Percentiles rank a stretch among this genome's conserved stretches.
Conservation (phyloP, 2,329 filamentous ascomycete genomes). For the Verticillium nonalfalfae region DNA sequence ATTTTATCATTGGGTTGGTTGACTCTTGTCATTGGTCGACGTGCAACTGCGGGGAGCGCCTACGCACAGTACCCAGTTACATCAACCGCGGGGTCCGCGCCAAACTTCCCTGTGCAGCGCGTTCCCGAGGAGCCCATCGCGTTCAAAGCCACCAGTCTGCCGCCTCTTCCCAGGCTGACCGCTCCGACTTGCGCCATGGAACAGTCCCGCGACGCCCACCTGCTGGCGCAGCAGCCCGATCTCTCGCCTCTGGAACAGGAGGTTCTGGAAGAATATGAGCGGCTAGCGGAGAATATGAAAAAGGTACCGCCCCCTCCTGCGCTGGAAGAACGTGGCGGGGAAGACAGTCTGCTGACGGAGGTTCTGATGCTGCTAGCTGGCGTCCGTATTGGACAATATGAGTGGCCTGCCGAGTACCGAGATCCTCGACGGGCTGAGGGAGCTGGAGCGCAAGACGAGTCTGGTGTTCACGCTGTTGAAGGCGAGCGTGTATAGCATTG, state of each 20-base stretch:
- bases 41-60: background rate
- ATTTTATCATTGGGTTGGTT: background rate
- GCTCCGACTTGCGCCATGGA: background rate
- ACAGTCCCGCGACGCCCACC: constrained; percentile 6
- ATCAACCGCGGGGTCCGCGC: background rate
- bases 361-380: constrained; percentile 37
- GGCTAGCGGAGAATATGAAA: constrained; percentile 84
- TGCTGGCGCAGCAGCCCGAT: constrained; percentile 40
- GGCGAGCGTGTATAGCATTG: constrained; percentile 97
- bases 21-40: background rate
- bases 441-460: constrained; percentile 89
- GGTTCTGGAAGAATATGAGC: constrained; percentile 88
- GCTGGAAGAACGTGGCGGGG: background rate
- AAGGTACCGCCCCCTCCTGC: constrained; percentile 49
- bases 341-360: background rate
- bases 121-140: background rate
- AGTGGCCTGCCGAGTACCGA: constrained; percentile 68
- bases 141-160: background rate
- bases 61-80: too few relatives aligned
- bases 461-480: constrained; percentile 94
- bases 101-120: background rate
- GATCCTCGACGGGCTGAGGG: constrained; percentile 78
- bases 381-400: constrained; percentile 54
- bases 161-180: background rate
- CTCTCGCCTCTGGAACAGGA: constrained; percentile 84